These are phyloP conservation scores for Lepidium sativum DNA, from an alignment of 345 rosid genomes.

Conservation along the genomic window DNA sequence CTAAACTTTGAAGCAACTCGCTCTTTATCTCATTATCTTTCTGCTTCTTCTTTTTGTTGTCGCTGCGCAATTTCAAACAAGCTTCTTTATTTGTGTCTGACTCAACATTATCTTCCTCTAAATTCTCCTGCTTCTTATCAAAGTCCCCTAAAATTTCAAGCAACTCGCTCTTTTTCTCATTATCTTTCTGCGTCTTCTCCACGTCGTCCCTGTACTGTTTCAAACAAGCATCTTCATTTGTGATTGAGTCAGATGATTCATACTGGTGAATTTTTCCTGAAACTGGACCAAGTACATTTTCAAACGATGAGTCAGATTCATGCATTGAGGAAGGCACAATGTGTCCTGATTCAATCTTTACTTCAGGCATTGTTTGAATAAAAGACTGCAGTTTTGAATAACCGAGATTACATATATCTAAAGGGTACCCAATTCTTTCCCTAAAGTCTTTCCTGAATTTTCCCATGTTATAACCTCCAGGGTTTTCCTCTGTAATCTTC, in stretches of 20 bases:
- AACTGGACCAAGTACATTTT: slow-evolving; percentile 67
- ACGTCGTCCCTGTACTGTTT: not conserved
- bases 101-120: slow-evolving; percentile 10
- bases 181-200: not conserved
- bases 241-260: slow-evolving; percentile 48
- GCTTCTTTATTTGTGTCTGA: slow-evolving; percentile 36
- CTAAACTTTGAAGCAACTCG: slow-evolving; percentile 47
- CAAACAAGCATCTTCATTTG: slow-evolving; percentile 11
- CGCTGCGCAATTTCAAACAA: not conserved
- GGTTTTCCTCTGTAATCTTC: slow-evolving; percentile 39
- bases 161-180: slow-evolving; percentile 39
- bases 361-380: slow-evolving; percentile 49
- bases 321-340: slow-evolving; percentile 35
- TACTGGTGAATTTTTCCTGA: slow-evolving; percentile 22
- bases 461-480: slow-evolving; percentile 46
- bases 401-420: slow-evolving; percentile 46
- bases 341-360: slow-evolving; percentile 34
- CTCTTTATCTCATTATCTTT: slow-evolving; percentile 28
- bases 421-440: slow-evolving; percentile 42
- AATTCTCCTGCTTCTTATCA: too few relatives aligned
- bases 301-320: slow-evolving; percentile 46
- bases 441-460: slow-evolving; percentile 42
- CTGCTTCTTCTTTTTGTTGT: not conserved
- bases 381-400: slow-evolving; percentile 38
- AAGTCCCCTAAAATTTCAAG: slow-evolving; percentile 36